Conservation (phyloP, 148 eudicot species). For the Arbutus unedo region DNA sequence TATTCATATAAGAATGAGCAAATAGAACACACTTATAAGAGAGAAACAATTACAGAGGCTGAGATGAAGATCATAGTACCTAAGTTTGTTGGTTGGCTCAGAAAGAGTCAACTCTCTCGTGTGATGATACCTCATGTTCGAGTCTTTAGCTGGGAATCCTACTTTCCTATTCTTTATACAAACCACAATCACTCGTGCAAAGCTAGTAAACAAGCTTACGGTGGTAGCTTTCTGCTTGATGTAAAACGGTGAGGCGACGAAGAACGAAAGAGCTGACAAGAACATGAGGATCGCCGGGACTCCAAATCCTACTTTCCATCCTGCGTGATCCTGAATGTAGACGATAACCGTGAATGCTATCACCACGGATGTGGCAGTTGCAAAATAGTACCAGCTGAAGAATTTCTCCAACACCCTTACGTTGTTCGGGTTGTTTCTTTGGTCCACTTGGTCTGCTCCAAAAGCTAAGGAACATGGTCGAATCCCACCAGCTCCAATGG, state of each 20-base stretch:
- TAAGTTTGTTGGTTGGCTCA: slow-evolving; percentile 50
- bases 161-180: slow-evolving; percentile 51
- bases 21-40: neutral
- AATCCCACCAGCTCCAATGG: slow-evolving; percentile 86
- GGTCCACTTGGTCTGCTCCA: slow-evolving; percentile 80
- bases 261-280: slow-evolving; percentile 45
- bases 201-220: slow-evolving; percentile 56
- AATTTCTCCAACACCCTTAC: slow-evolving; percentile 54
- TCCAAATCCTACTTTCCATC: slow-evolving; percentile 80
- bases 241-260: slow-evolving; percentile 54
- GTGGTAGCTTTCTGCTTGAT: slow-evolving; percentile 40
- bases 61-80: slow-evolving; percentile 31
- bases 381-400: slow-evolving; percentile 83
- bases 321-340: slow-evolving; percentile 73
- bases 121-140: slow-evolving; percentile 30
- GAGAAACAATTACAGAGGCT: too few species aligned
- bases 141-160: slow-evolving; percentile 20
- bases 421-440: slow-evolving; percentile 36
- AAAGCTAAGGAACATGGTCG: slow-evolving; percentile 78
- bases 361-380: slow-evolving; percentile 47
- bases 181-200: slow-evolving; percentile 51
- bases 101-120: slow-evolving; percentile 31
- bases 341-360: slow-evolving; percentile 64
- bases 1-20: neutral
- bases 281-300: slow-evolving; percentile 70